These are phyloP conservation scores for Hymenoscyphus fraxineus DNA, from an alignment of 2,329 filamentous ascomycete species.

Conservation along the genomic window DNA sequence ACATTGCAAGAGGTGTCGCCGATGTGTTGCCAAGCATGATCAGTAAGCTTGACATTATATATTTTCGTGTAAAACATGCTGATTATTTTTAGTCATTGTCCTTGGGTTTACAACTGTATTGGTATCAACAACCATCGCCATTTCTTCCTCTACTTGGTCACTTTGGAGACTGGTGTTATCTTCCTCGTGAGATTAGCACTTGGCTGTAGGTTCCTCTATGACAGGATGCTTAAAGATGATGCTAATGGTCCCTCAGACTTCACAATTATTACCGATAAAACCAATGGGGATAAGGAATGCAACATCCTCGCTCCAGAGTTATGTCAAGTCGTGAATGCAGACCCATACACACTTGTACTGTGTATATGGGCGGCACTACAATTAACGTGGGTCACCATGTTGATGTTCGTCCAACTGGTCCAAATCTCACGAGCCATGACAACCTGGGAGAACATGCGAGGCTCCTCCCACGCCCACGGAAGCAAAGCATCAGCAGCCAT, in stretches of 20 bases:
- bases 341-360: slow-evolving; percentile 79
- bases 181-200: slow-evolving; percentile 69
- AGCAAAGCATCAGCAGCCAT: slow-evolving; percentile 55
- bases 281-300: slow-evolving; percentile 53
- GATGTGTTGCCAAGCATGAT: slow-evolving; percentile 94
- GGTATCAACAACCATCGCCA: slow-evolving; percentile 94
- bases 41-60: slow-evolving; percentile 60
- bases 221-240: not conserved
- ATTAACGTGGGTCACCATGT: slow-evolving; percentile 95
- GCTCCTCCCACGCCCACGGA: slow-evolving; percentile 58
- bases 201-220: slow-evolving; percentile 53
- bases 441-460: slow-evolving; percentile 94
- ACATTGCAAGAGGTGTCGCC: slow-evolving; percentile 86
- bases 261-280: slow-evolving; percentile 49
- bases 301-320: slow-evolving; percentile 70
- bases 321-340: slow-evolving; percentile 73
- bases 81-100: slow-evolving; percentile 68
- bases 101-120: slow-evolving; percentile 96
- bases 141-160: slow-evolving; percentile 86
- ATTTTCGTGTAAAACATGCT: slow-evolving; percentile 16
- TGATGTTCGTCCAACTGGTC: slow-evolving; percentile 87
- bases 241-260: slow-evolving; percentile 53
- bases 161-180: slow-evolving; percentile 70
- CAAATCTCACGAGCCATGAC: slow-evolving; percentile 92
- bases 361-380: slow-evolving; percentile 78